Percentiles rank a stretch among this genome's conserved stretches.
Evolutionary conservation across 495 filamentous ascomycete genomes (phyloP).

Genomic region (Talaromyces stipitatus): DNA sequence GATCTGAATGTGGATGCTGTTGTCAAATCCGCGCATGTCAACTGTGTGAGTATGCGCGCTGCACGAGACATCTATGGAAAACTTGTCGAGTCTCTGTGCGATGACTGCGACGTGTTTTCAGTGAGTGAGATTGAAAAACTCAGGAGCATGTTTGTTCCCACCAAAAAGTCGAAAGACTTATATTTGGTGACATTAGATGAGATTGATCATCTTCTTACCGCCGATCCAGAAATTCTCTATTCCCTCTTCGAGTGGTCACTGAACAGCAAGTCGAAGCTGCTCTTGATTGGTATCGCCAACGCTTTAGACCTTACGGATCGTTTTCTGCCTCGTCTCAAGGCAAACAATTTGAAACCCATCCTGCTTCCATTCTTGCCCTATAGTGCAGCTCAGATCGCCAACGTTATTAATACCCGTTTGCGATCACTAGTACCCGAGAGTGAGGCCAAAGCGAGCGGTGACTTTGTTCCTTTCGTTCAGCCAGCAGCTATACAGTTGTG

Average conservation of each 20-base stretch:
- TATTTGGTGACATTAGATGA: conserved; percentile 88
- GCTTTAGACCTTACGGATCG: conserved; percentile 93
- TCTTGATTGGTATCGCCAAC: conserved; percentile 91
- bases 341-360: conserved; percentile 80
- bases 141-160: conserved; percentile 56
- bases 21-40: conserved; percentile 70
- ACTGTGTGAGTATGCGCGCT: conserved; percentile 91
- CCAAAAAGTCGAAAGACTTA: conserved; percentile 40
- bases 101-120: conserved; percentile 47
- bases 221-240: conserved; percentile 82
- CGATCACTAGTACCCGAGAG: conserved; percentile 55
- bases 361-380: conserved; percentile 92
- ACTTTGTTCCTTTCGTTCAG: conserved; percentile 80
- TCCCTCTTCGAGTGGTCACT: conserved; percentile 92
- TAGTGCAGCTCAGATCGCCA: conserved; percentile 78
- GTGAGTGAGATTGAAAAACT: conserved; percentile 48
- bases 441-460: conserved; percentile 28
- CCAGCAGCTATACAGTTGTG: conserved; percentile 89
- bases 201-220: conserved; percentile 82
- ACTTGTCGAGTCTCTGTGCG: conserved; percentile 58
- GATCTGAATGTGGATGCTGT: conserved; percentile 38
- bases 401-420: conserved; percentile 77
- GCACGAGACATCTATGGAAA: conserved; percentile 74
- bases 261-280: conserved; percentile 63
- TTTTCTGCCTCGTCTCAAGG: conserved; percentile 88